A percentile compares a stretch with the other conserved stretches of the same genome.
phyloP scores from a whole-genome alignment of 768 basidiomycete species.

The Tremella yokohamensis region DNA sequence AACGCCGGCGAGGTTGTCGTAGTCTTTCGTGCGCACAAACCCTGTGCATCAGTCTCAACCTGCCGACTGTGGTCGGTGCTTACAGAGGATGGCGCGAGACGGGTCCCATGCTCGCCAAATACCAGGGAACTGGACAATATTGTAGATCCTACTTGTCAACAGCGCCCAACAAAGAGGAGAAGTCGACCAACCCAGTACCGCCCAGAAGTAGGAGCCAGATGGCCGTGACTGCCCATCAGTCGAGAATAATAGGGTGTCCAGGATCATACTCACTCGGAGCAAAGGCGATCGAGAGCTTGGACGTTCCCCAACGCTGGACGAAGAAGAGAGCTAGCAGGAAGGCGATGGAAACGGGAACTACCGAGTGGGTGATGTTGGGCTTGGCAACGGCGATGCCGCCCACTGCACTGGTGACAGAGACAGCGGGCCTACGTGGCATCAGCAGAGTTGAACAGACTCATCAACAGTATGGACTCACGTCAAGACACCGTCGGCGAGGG shows the following conservation, averaged over 20 bases:
- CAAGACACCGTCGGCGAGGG: constrained; percentile 66
- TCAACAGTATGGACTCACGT: constrained; percentile 51
- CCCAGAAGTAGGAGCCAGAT: constrained; percentile 58
- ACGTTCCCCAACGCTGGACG: constrained; percentile 62
- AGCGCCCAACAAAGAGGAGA: background rate
- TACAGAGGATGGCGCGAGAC: constrained; percentile 63
- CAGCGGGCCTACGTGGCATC: constrained; percentile 54
- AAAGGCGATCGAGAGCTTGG: constrained; percentile 57
- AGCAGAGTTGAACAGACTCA: background rate
- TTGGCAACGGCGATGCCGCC: constrained; percentile 66
- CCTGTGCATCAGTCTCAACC: constrained; percentile 49
- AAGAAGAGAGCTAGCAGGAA: constrained; percentile 62
- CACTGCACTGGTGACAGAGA: constrained; percentile 66
- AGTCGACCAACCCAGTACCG: constrained; percentile 19
- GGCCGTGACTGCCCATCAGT: constrained; percentile 54
- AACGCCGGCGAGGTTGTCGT: constrained; percentile 62
- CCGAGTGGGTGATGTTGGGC: constrained; percentile 54
- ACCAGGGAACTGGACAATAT: constrained; percentile 58
- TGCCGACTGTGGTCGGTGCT: constrained; percentile 29
- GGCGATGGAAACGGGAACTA: constrained; percentile 62
- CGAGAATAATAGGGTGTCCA: background rate
- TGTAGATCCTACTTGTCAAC: constrained; percentile 57
- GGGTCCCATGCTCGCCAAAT: constrained; percentile 68
- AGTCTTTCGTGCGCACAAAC: constrained; percentile 65
- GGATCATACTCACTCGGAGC: constrained; percentile 57